These are phyloP conservation scores for Sarcomyxa edulis DNA, from an alignment of 768 basidiomycete species.

Conservation along the genomic window DNA sequence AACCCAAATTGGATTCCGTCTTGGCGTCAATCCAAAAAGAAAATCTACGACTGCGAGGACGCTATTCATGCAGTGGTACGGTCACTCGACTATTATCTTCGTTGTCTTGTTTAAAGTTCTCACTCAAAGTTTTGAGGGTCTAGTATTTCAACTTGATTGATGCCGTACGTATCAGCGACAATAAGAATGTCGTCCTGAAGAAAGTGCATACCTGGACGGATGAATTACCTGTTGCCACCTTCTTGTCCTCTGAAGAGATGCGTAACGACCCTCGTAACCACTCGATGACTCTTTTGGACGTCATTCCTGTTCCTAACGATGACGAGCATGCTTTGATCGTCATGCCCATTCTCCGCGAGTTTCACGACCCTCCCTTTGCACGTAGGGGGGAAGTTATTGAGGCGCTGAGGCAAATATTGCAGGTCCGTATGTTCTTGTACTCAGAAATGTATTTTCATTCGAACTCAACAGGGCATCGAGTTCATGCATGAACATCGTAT, in stretches of 20 bases:
- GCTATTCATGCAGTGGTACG: too few relatives aligned
- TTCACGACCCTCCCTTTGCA: conserved; percentile 16
- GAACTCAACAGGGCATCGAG: conserved; percentile 19
- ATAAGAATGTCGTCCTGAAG: conserved; percentile 20
- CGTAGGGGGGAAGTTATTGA: conserved; percentile 25
- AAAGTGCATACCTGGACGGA: conserved; percentile 11
- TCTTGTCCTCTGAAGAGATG: conserved; percentile 12
- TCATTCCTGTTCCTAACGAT: conserved; percentile 11
- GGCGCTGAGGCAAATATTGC: conserved; percentile 23
- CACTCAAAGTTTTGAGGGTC: too few relatives aligned
- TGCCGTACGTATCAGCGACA: conserved; percentile 21
- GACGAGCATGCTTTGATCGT: conserved; percentile 12
- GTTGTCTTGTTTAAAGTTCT: too few relatives aligned
- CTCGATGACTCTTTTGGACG: conserved; percentile 18
- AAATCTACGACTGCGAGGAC: conserved; percentile 6
- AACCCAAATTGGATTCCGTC: conserved; percentile 21
- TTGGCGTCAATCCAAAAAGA: conserved; percentile 13
- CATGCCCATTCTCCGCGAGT: conserved; percentile 12
- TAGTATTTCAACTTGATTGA: too few relatives aligned
- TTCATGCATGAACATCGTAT: conserved; percentile 29
- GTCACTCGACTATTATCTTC: too few relatives aligned
- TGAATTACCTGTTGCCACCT: conserved; percentile 22
- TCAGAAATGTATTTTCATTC: too few relatives aligned
- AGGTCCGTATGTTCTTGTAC: too few relatives aligned
- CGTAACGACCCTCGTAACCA: conserved; percentile 15